Evolutionary conservation across 805 yeast genomes (phyloP).

Genomic region (Yarrowia hollandica): DNA sequence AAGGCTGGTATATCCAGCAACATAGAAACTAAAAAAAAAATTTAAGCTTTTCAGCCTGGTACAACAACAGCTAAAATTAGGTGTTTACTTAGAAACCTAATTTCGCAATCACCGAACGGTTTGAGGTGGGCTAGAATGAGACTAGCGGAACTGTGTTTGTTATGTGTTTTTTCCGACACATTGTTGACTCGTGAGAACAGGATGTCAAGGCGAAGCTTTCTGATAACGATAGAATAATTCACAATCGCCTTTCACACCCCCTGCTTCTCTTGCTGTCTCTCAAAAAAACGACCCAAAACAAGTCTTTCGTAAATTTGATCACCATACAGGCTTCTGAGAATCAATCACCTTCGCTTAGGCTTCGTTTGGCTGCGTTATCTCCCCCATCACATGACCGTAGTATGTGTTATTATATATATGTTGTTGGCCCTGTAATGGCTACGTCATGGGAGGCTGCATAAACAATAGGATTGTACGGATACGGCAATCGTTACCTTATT

Average conservation of each 20-base stretch:
- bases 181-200: no score
- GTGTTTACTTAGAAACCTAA: not conserved
- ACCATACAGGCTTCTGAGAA: no score
- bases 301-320: no score
- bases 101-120: not conserved
- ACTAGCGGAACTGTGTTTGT: constrained; percentile 19
- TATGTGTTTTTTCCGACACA: no score
- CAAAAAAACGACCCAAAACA: no score
- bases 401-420: no score
- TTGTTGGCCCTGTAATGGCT: not conserved
- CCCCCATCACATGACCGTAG: not conserved
- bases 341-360: not conserved
- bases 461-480: constrained; percentile 21
- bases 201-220: no score
- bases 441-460: constrained; percentile 20
- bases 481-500: constrained; percentile 19
- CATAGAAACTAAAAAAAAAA: not conserved
- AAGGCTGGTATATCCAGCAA: not conserved
- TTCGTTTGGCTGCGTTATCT: constrained; percentile 3
- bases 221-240: no score
- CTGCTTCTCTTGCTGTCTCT: no score
- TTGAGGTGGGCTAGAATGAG: constrained; percentile 17
- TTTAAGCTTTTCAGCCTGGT: not conserved
- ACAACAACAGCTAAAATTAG: not conserved
- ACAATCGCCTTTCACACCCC: no score